Base-by-base conservation (phyloP, 805 yeast species). In the Tanozyma kutaoensis region DNA sequence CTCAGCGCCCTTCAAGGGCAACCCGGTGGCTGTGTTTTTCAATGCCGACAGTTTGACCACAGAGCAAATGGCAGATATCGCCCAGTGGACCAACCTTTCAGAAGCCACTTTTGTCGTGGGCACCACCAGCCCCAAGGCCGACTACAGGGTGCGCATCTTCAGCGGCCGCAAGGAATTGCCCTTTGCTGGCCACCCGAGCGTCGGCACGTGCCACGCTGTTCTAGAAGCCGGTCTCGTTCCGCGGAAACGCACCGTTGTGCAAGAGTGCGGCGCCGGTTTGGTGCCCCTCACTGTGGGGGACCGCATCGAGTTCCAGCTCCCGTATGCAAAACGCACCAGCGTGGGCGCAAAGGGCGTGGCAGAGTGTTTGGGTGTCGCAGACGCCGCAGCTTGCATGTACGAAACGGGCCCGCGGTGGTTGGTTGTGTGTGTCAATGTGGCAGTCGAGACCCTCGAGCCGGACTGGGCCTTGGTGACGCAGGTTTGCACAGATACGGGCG, bases 101-200 rank as follows among this genome's bases (percentile, higher is more conserved):
- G 78, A 72, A 33, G 67, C 77, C 1, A 63, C 73, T 0, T 71
- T 71, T 36, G 48, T 71, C 7, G 42, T 52, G 24, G 57, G 55
- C 15, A 59, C 72, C 5, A 52, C 62, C 0, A 34, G 33, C 8
- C 29, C 41, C 1, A 38, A 40, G 5, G 68, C 66, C 4, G 66
- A 65, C 40, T 72, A 70, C 43, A 50, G 42, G 28, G 45, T 69
- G 5, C 48, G 74, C 18, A 71, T 72, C 3, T 71, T 69, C 39
- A 52, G 66, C 0, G 66, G 72, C 2, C 34, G 22, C 2, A 22
- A 24, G 3, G 77, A 72, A 36, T 39, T 72, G 14, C 73, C 74
- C 6, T 72, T 71, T 50, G 77, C 79, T 2, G 78, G 79, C 5
- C 78, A 72, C 36, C 79, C 78, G 3, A 71, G 75, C 0, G 36